Percentiles rank a stretch among this genome's conserved stretches.
phyloP scores from a whole-genome alignment of 768 basidiomycete species.

The Amyloporia xantha region DNA sequence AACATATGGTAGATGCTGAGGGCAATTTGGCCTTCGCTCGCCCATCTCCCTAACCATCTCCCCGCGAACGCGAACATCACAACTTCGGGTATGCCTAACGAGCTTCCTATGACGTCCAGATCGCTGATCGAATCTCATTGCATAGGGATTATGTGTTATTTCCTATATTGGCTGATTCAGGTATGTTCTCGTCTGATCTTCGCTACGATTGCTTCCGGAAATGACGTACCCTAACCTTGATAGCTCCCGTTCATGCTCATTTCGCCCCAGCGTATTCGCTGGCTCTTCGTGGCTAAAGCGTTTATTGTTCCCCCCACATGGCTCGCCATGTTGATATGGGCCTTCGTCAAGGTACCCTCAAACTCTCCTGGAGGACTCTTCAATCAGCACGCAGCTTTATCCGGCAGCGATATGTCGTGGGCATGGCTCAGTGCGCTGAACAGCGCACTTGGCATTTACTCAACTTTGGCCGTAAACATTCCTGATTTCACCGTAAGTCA shows the following conservation, averaged over 20 bases:
- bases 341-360: constrained; percentile 60
- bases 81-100: constrained; percentile 46
- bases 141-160: constrained; percentile 65
- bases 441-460: constrained; percentile 67
- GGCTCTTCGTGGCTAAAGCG: constrained; percentile 65
- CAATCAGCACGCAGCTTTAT: constrained; percentile 40
- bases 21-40: constrained; percentile 75
- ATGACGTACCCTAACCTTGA: background rate
- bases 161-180: constrained; percentile 69
- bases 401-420: constrained; percentile 57
- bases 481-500: constrained; percentile 65
- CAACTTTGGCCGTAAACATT: constrained; percentile 72
- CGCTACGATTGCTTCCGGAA: background rate
- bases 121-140: too few relatives aligned
- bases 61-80: constrained; percentile 55
- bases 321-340: constrained; percentile 71
- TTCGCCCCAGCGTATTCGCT: constrained; percentile 71
- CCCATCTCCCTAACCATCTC: constrained; percentile 57
- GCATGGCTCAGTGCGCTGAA: constrained; percentile 76
- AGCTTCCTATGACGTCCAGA: too few relatives aligned
- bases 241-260: constrained; percentile 69
- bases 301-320: constrained; percentile 38
- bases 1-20: constrained; percentile 48
- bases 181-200: constrained; percentile 1
- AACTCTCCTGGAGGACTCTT: constrained; percentile 46